Evolutionary conservation across 192 early-diverging fungal species (phyloP).

Genomic region (Coemansia sp.): DNA sequence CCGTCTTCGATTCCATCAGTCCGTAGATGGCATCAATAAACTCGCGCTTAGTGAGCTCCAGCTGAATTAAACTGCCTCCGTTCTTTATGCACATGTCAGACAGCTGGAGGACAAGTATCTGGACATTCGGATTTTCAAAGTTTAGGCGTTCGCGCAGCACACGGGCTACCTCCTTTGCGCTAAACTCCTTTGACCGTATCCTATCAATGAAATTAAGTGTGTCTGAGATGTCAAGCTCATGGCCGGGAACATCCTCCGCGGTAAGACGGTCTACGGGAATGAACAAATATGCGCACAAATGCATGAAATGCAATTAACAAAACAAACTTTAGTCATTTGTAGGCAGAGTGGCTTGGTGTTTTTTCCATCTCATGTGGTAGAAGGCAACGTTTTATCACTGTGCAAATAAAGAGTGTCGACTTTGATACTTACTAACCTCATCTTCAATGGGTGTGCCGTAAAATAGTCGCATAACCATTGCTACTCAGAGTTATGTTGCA

Average conservation of each 20-base stretch:
- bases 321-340: neutral
- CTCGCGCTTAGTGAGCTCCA: conserved; percentile 83
- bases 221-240: conserved; percentile 78
- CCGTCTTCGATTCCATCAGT: conserved; percentile 57
- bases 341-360: neutral
- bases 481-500: neutral
- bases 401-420: neutral
- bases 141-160: conserved; percentile 78
- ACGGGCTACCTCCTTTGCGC: conserved; percentile 72
- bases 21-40: conserved; percentile 85
- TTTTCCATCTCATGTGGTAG: neutral
- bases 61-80: conserved; percentile 81
- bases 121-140: conserved; percentile 95
- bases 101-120: conserved; percentile 84
- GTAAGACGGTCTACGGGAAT: conserved; percentile 73
- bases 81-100: conserved; percentile 96
- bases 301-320: neutral
- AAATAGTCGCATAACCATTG: conserved; percentile 52
- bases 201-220: conserved; percentile 93
- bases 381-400: neutral
- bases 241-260: conserved; percentile 84
- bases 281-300: neutral
- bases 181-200: conserved; percentile 81
- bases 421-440: conserved; percentile 48
- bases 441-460: conserved; percentile 55